Evolutionary conservation across 2,329 filamentous ascomycete species (phyloP), one percentile per base, ranked within the genome.

Genomic region (Dothideomycetes sp.): DNA sequence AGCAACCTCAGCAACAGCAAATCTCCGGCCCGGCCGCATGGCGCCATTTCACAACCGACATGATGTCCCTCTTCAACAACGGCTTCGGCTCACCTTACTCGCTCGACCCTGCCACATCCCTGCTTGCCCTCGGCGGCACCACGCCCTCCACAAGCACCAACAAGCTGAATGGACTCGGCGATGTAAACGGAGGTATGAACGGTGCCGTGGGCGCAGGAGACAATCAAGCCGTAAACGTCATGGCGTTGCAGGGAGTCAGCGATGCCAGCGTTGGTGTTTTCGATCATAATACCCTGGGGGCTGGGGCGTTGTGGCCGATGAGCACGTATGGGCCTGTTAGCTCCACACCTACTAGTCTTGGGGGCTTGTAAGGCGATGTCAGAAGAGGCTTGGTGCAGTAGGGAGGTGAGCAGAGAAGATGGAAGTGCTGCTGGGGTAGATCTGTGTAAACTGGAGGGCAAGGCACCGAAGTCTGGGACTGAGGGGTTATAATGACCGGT

Each of bases 41-140:
- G 56, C 48, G 52, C 15, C 47, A 52, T 18, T 59, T 56, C 38
- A 45, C 54, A 7, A 50, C 53, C 34, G 44, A 48, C 18, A 52
- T 57, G 47, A 34, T 44, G 10, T 40, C 19, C 17, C 30, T 32
- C 14, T 36, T 44, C 16, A 41, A 22, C n/a, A 34, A 19, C 11
- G 39, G 38, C 16, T 19, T 53, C 52, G 7, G 55, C 56, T 31
- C 57, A 52, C 50, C 53, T 22, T 56, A 60, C 18, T 59, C 58
- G 37, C 47, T 62, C n/a, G 58, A 58, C 42, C 58, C 55, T 17
- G 60, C 60, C 19, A 61, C 52, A 17, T 60, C 59, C 1, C 53
- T 63, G 19, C 60, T 63, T 51, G 53, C 57, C 52, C 36, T 54
- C 4, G 52, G 55, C 7, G n/a, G n/a, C n/a, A n/a, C n/a, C n/a